Evolutionary conservation across 352 stramenopile genomes (phyloP).

Genomic region (Pythium chondricola): DNA sequence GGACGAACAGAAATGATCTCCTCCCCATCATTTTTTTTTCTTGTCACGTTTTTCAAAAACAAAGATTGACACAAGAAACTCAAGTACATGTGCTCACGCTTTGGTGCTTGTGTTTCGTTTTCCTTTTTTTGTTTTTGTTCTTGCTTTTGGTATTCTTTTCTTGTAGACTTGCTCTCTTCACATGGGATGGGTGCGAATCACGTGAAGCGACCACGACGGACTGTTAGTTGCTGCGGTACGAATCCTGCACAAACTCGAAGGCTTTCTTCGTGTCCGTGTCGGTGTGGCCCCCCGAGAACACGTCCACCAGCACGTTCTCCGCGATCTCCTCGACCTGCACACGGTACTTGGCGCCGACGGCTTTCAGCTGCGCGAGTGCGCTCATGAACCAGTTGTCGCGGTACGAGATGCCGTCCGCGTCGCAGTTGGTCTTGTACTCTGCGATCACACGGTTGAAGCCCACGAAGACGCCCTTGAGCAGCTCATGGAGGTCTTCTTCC

Average conservation of each 20-base stretch:
- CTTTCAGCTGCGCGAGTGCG: slow-evolving; percentile 64
- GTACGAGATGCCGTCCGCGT: slow-evolving; percentile 59
- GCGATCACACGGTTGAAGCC: slow-evolving; percentile 68
- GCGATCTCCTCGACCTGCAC: slow-evolving; percentile 43
- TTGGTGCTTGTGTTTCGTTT: background rate
- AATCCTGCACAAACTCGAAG: slow-evolving; percentile 67
- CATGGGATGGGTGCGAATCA: background rate
- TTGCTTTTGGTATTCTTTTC: background rate
- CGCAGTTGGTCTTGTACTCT: slow-evolving; percentile 74
- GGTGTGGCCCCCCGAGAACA: slow-evolving; percentile 45
- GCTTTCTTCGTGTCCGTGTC: slow-evolving; percentile 69
- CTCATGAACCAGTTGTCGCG: slow-evolving; percentile 82
- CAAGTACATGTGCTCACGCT: background rate
- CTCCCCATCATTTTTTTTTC: too few species aligned
- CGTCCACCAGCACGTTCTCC: slow-evolving; percentile 40
- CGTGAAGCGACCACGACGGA: background rate
- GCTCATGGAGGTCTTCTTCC: slow-evolving; percentile 41
- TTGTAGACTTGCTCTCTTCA: background rate
- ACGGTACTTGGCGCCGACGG: slow-evolving; percentile 51
- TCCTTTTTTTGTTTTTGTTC: background rate
- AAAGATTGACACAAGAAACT: background rate
- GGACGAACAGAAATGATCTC: slow-evolving; percentile 7
- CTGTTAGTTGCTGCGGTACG: slow-evolving; percentile 45
- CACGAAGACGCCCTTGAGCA: slow-evolving; percentile 51
- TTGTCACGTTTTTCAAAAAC: too few species aligned